phyloP scores from a whole-genome alignment of 179 eudicot species.

The Corrigiola litoralis region DNA sequence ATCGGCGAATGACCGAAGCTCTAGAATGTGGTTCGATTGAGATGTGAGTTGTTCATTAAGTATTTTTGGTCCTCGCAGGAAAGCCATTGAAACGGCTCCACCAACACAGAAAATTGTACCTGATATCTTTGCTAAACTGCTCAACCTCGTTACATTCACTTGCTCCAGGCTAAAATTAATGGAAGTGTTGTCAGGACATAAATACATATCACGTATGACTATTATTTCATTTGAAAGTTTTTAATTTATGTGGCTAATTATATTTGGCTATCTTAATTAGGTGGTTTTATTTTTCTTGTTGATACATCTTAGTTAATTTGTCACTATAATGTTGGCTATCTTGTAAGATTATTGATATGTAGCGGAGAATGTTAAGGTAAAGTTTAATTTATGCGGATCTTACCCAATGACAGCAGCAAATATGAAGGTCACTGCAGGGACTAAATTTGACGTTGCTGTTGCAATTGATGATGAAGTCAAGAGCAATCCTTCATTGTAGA shows the following conservation, averaged over 20 bases:
- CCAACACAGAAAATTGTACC: conserved; percentile 45
- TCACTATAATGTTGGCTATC: too few relatives aligned
- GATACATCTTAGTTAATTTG: too few relatives aligned
- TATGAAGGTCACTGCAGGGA: conserved; percentile 62
- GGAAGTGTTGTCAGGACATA: too few relatives aligned
- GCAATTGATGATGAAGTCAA: conserved; percentile 54
- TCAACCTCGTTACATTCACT: conserved; percentile 28
- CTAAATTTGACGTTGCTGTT: conserved; percentile 52
- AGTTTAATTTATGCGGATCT: neutral
- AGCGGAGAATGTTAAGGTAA: too few relatives aligned
- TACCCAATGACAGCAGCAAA: conserved; percentile 46
- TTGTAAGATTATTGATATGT: too few relatives aligned
- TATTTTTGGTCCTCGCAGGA: conserved; percentile 43
- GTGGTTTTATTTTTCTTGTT: too few relatives aligned
- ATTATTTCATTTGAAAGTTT: too few relatives aligned
- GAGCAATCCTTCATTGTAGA: conserved; percentile 49
- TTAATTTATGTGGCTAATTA: too few relatives aligned
- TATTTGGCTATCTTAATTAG: too few relatives aligned
- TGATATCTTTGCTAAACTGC: conserved; percentile 40
- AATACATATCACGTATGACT: too few relatives aligned
- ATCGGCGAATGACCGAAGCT: conserved; percentile 6
- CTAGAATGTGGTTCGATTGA: too few relatives aligned
- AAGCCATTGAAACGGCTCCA: conserved; percentile 42
- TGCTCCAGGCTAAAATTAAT: conserved; percentile 40
- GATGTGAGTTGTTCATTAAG: too few relatives aligned